These are phyloP conservation scores for Herpetospermum pedunculosum DNA, from an alignment of 306 rosid genomes.

Conservation along the genomic window DNA sequence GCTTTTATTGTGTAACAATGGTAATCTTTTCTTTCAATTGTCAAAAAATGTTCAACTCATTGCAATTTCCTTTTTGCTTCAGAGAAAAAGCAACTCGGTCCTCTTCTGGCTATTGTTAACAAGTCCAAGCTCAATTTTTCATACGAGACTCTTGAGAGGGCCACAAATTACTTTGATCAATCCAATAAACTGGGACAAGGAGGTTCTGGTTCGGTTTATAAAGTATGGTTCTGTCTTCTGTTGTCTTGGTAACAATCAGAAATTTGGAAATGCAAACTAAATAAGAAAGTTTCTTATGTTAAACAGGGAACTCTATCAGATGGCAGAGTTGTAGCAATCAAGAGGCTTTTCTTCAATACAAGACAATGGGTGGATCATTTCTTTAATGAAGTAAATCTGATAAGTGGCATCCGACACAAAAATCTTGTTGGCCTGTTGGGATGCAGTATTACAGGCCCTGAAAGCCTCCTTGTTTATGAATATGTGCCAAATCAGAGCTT, in stretches of 20 bases:
- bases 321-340: slow-evolving; percentile 46
- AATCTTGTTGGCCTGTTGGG: slow-evolving; percentile 61
- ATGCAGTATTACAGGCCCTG: slow-evolving; percentile 68
- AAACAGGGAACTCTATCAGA: slow-evolving; percentile 35
- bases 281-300: neutral
- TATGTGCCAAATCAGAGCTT: slow-evolving; percentile 47
- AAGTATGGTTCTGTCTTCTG: slow-evolving; percentile 19
- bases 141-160: slow-evolving; percentile 60
- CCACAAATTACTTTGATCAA: slow-evolving; percentile 45
- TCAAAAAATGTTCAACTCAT: neutral
- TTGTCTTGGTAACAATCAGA: neutral
- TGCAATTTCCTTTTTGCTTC: slow-evolving; percentile 5
- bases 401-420: slow-evolving; percentile 45
- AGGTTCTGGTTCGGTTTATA: slow-evolving; percentile 73
- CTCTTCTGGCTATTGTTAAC: slow-evolving; percentile 30
- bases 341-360: slow-evolving; percentile 40
- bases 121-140: slow-evolving; percentile 45
- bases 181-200: slow-evolving; percentile 71
- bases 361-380: slow-evolving; percentile 53
- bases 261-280: neutral
- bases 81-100: slow-evolving; percentile 52
- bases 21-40: neutral
- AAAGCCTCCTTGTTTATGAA: slow-evolving; percentile 61
- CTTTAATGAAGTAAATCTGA: slow-evolving; percentile 52
- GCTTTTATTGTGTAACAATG: neutral